Percentiles rank a stretch among this genome's conserved stretches.
Conservation (phyloP, 768 basidiomycete genomes). For the Saitozyma sp. region DNA sequence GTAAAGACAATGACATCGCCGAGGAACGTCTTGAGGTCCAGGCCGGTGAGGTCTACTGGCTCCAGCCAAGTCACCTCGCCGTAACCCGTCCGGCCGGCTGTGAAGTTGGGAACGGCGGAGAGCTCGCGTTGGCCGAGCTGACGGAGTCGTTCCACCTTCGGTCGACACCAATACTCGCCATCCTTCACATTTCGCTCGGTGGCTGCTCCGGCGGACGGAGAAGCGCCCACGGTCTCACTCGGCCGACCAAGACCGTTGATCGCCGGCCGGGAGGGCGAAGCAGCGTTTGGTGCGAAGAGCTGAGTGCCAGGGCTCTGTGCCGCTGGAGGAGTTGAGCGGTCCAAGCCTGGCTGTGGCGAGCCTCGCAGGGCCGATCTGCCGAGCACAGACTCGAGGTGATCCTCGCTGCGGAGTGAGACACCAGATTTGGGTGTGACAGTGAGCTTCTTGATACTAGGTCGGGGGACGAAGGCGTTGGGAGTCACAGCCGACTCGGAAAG, state of each 20-base stretch:
- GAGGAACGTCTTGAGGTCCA: constrained; percentile 76
- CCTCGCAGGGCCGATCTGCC: constrained; percentile 37
- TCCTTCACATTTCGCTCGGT: constrained; percentile 53
- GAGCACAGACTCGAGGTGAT: constrained; percentile 38
- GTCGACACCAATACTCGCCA: constrained; percentile 90
- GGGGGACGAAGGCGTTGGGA: constrained; percentile 65
- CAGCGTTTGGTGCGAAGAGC: constrained; percentile 20
- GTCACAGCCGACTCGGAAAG: constrained; percentile 64
- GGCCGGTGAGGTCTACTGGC: constrained; percentile 77
- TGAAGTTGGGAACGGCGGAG: constrained; percentile 69
- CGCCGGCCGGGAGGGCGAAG: not conserved
- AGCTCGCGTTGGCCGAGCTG: constrained; percentile 72
- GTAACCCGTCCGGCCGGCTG: constrained; percentile 87
- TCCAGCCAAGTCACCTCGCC: constrained; percentile 81
- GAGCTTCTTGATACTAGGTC: constrained; percentile 89
- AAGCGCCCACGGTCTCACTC: not conserved
- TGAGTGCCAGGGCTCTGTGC: constrained; percentile 19
- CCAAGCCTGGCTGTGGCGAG: constrained; percentile 20
- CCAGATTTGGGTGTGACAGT: constrained; percentile 76
- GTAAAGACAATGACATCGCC: constrained; percentile 87
- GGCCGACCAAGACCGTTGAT: not conserved
- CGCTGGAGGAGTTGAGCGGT: constrained; percentile 5
- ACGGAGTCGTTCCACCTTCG: constrained; percentile 70
- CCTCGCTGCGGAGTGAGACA: constrained; percentile 22
- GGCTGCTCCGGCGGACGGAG: not conserved